Base-by-base conservation (phyloP, 179 eudicot species). In the Beta macrorhiza region DNA sequence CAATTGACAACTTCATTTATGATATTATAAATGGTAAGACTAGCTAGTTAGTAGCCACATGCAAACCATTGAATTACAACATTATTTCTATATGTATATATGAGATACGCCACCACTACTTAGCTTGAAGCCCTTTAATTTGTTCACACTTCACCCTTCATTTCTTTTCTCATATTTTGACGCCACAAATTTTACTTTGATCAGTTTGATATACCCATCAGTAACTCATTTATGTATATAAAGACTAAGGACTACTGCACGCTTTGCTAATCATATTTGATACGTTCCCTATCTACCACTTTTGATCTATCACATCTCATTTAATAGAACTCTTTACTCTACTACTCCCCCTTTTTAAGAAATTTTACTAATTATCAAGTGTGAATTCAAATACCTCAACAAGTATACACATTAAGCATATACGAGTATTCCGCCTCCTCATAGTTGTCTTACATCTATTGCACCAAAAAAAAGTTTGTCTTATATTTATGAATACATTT, bases 191-290 rank as follows among this genome's bases (percentile, higher is more conserved):
- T 75, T 81, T 79, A 75, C 83, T 67, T 71, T 78, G 52, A 45
- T 83, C 72, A 68, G 85, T 78, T 83, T 79, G 77, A 79, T 73
- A 64, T 74, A 83, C 63, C 75, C 63, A 67, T 84, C 87, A 78
- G 53, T 69, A 84, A 81, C 82, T 84, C 62, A 75, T 78, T 73
- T 84, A 58, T 81, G 76, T 79, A 7, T 15, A 57, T 74, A 25
- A 16, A 74, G 17, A 56, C 77, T 72, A 0, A 79, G 16, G 55
- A 71, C 72, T 72, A 80, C 86, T 84, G 77, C 83, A 80, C 74
- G 74, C 80, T 53, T 84, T 64, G 67, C 77, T 83, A 75, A 70
- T 76, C 80, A 62, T 62, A 61, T 71, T 80, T 80, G 67, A 71
- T 71, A 76, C 84, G 80, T 59, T 67, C 63, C 44, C 76, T 78